phyloP scores from a whole-genome alignment of 345 rosid genomes.

The Moricandia arvensis region DNA sequence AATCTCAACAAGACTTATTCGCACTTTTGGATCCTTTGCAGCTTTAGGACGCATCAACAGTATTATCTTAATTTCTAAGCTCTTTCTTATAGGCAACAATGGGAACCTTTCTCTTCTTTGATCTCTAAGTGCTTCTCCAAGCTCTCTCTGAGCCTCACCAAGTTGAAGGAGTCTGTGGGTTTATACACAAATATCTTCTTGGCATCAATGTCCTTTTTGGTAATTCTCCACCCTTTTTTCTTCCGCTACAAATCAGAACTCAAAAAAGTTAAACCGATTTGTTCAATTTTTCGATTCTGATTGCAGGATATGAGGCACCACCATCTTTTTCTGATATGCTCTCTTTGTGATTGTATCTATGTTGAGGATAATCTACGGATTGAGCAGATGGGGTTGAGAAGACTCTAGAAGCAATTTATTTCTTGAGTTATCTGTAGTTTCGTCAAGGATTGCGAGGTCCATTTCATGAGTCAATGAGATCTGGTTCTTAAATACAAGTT shows the following conservation, averaged over 20 bases:
- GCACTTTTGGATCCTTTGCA: too few relatives aligned
- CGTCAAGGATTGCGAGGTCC: slow-evolving; percentile 52
- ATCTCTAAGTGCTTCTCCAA: not conserved
- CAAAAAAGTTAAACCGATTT: not conserved
- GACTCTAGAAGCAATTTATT: too few relatives aligned
- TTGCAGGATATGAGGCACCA: slow-evolving; percentile 88
- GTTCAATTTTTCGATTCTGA: slow-evolving; percentile 11
- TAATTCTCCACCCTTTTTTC: slow-evolving; percentile 8
- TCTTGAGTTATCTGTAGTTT: slow-evolving; percentile 72
- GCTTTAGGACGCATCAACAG: too few relatives aligned
- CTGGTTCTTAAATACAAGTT: not conserved
- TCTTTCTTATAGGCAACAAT: not conserved
- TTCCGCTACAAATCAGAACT: not conserved
- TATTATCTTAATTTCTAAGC: too few relatives aligned
- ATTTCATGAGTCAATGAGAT: slow-evolving; percentile 56
- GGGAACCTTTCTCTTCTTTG: not conserved
- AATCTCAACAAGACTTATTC: too few relatives aligned
- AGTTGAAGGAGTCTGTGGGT: slow-evolving; percentile 77
- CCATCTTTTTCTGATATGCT: not conserved
- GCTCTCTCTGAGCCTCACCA: slow-evolving; percentile 56
- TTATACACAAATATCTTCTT: slow-evolving; percentile 57
- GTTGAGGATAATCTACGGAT: slow-evolving; percentile 8
- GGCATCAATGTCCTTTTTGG: slow-evolving; percentile 85
- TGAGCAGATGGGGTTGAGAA: slow-evolving; percentile 85
- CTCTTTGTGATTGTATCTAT: not conserved